Base-by-base conservation (phyloP, 306 rosid species). In the barrel medic (Medicago truncatula) region DNA sequence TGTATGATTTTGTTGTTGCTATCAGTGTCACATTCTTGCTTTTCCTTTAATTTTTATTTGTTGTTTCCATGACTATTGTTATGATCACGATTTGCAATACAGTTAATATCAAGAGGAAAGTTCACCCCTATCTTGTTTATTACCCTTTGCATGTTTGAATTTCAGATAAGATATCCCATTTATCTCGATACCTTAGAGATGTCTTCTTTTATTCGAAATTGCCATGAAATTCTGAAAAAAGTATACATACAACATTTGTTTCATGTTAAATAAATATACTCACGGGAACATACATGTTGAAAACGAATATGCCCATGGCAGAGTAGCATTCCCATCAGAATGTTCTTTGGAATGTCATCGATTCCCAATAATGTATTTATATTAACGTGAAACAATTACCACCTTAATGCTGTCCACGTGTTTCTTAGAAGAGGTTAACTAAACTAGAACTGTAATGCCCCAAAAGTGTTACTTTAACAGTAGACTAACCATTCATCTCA, bases 101-200 rank as follows among this genome's bases (percentile, higher is more conserved):
- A 38, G 46, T 68, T 49, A 49, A 12, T 60, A 7, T 60, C 41
- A n/a, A 67, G 17, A 43, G 49, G 41, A 57, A 66, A 41, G 38
- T 71, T 16, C 39, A 38, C 25, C 8, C 11, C 28, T 23, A 4
- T 52, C 67, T 7, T 61, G 38, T 61, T 65, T 54, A 62, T 43
- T 66, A 15, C 56, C 52, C 59, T 50, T 71, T 49, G 12, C 9
- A 15, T 67, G 38, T 52, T 63, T 71, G 39, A 18, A 63, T 52
- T 38, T 52, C 40, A 36, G 43, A 25, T 25, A 61, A 39, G 72
- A 52, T 50, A 61, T 71, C 12, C 9, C 59, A 25, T 40, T 78
- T 52, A 52, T 78, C 73, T 50, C 7, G 17, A 70, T 34, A 59
- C 40, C 63, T 70, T 78, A 70, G 56, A 60, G 20, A 71, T 23